A percentile compares a stretch with the other conserved stretches of the same genome.
Evolutionary conservation across 2,329 filamentous ascomycete genomes (phyloP).

Genomic region (Emmonsiellopsis sp.): DNA sequence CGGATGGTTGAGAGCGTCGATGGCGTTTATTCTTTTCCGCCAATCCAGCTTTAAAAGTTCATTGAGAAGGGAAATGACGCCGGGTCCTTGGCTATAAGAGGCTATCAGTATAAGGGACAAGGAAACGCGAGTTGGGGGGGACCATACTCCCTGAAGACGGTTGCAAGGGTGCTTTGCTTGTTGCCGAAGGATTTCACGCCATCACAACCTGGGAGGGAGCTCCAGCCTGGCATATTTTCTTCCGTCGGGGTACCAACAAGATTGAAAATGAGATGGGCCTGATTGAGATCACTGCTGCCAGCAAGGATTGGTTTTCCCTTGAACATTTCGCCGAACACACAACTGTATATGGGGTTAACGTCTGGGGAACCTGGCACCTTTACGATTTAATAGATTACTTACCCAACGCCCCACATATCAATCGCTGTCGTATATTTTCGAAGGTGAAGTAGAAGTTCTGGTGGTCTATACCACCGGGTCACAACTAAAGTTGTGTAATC

Average conservation of each 20-base stretch:
- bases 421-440: constrained; percentile 94
- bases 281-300: constrained; percentile 79
- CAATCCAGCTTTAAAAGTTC: constrained; percentile 85
- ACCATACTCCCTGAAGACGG: constrained; percentile 63
- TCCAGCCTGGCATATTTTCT: constrained; percentile 88
- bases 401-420: constrained; percentile 97
- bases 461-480: constrained; percentile 92
- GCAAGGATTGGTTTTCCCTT: constrained; percentile 85
- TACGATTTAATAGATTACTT: constrained; percentile 26
- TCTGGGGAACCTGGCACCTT: constrained; percentile 10
- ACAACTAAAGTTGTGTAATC: constrained; percentile 97
- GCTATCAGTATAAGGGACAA: neutral
- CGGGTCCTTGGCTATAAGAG: constrained; percentile 49
- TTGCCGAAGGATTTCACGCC: constrained; percentile 54
- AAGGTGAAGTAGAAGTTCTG: constrained; percentile 80
- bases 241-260: constrained; percentile 85
- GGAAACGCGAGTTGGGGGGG: neutral
- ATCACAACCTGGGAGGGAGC: constrained; percentile 70
- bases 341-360: constrained; percentile 44
- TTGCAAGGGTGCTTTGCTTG: constrained; percentile 57
- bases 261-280: constrained; percentile 89
- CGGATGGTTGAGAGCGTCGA: constrained; percentile 83
- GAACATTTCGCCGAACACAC: constrained; percentile 97
- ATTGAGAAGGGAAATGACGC: constrained; percentile 68
- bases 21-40: constrained; percentile 79